Conservation (phyloP, 1,139 yeast species). For the Hyphopichia wangnamkhiaoensis region DNA sequence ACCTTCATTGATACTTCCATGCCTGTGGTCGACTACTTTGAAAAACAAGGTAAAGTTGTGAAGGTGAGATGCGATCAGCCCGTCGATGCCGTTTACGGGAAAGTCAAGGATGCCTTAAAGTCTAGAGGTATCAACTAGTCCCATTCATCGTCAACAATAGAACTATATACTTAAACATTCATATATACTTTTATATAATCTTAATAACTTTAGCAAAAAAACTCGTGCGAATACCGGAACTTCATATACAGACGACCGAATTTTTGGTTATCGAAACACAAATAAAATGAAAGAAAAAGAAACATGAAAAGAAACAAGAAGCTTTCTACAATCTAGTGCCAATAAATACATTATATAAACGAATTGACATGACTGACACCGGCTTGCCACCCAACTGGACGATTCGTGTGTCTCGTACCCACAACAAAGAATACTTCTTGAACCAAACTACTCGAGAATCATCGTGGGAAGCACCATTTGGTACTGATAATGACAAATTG, state of each 20-base stretch:
- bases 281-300: too few relatives aligned
- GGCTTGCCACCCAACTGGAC: constrained; percentile 92
- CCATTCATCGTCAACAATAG: too few relatives aligned
- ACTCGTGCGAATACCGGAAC: too few relatives aligned
- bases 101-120: constrained; percentile 67
- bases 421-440: constrained; percentile 80
- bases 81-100: constrained; percentile 74
- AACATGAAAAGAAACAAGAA: background rate
- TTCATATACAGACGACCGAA: too few relatives aligned
- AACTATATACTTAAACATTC: background rate
- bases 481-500: constrained; percentile 66
- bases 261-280: too few relatives aligned
- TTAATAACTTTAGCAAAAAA: too few relatives aligned
- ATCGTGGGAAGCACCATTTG: constrained; percentile 90
- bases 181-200: background rate
- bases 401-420: constrained; percentile 74
- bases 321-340: background rate
- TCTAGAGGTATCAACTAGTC: constrained; percentile 30
- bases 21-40: constrained; percentile 92
- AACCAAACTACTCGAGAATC: constrained; percentile 72
- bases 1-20: constrained; percentile 86
- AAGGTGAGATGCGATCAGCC: constrained; percentile 76
- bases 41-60: constrained; percentile 72
- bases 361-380: constrained; percentile 40
- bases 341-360: too few relatives aligned